These are phyloP conservation scores for Fonsecaea monophora DNA, from an alignment of 2,329 filamentous ascomycete genomes.

Conservation along the genomic window DNA sequence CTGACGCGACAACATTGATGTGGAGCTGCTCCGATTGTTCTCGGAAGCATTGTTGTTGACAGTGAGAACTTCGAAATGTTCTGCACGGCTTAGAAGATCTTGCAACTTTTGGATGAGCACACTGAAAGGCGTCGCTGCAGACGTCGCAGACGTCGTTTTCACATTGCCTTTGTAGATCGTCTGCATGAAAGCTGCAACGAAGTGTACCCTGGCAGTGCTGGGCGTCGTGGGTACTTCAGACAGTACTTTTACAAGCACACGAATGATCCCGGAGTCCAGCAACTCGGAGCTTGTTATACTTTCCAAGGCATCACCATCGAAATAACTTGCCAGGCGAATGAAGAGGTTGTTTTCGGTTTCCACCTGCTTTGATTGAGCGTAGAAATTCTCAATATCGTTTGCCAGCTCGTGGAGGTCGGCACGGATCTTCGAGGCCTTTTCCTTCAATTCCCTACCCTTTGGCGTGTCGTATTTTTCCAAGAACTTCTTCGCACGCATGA, in stretches of 20 bases:
- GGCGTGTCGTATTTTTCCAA: conserved; percentile 81
- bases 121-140: conserved; percentile 82
- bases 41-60: conserved; percentile 93
- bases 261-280: conserved; percentile 86
- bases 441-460: conserved; percentile 74
- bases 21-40: conserved; percentile 85
- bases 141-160: conserved; percentile 67
- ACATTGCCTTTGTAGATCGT: conserved; percentile 66
- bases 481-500: conserved; percentile 79
- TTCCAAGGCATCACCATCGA: conserved; percentile 85
- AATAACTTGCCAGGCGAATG: conserved; percentile 76
- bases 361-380: conserved; percentile 50
- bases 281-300: conserved; percentile 96
- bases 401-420: conserved; percentile 74
- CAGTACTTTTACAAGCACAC: conserved; percentile 81
- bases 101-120: conserved; percentile 92
- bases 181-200: conserved; percentile 92
- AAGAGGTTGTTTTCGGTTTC: conserved; percentile 71
- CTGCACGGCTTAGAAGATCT: conserved; percentile 91
- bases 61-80: conserved; percentile 97
- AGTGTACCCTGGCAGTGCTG: conserved; percentile 73
- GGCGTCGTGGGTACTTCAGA: conserved; percentile 25
- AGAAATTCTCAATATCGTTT: conserved; percentile 73
- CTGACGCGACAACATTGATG: conserved; percentile 96
- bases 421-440: conserved; percentile 79